Base-by-base conservation (phyloP, 1,284 basidiomycete species). In the Leucocoprinus gongylophorus region DNA sequence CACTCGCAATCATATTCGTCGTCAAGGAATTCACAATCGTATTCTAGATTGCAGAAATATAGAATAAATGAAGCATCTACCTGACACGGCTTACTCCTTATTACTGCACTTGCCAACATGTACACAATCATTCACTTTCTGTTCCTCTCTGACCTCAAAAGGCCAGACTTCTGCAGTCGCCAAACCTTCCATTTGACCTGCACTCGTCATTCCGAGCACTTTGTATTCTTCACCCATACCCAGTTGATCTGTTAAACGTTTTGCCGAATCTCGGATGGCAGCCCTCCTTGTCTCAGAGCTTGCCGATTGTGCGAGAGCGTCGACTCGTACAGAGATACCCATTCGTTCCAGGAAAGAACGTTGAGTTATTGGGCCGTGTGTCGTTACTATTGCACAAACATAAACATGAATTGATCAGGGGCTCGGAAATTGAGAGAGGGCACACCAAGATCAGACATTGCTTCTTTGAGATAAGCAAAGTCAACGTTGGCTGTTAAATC, bases 401-500 rank as follows among this genome's bases (percentile, higher is more conserved):
- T 21, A 40, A 39, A 29, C 17, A n/a, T 73, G 75, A 53, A 37
- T 39, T 28, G 40, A 35, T 44, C 40, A 29, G 28, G 43, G 33
- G 35, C 42, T 33, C 58, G 30, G 55, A 38, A 54, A 7, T 20
- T 39, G 15, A 30, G n/a, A n/a, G 29, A 50, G 28, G 0, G 63
- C 78, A 26, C 57, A 88, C 88, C 84, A 3, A 79, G 67, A 50
- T 79, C 80, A 0, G 67, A 65, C 54, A 95, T 71, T 0, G 91
- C 85, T 66, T 95, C 91, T 58, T 79, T 78, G 38, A 99, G 74
- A 64, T 91, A 91, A 0, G 83, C 79, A 68, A 99, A 99, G 68
- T 99, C 94, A 48, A 99, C 95, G 62, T 99, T 97, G 29, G 88
- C 86, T 0, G 97, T 99, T 46, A 99, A 70, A 67, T 99, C 97